phyloP scores from a whole-genome alignment of 75 land plant species.

The Larix kaempferi region DNA sequence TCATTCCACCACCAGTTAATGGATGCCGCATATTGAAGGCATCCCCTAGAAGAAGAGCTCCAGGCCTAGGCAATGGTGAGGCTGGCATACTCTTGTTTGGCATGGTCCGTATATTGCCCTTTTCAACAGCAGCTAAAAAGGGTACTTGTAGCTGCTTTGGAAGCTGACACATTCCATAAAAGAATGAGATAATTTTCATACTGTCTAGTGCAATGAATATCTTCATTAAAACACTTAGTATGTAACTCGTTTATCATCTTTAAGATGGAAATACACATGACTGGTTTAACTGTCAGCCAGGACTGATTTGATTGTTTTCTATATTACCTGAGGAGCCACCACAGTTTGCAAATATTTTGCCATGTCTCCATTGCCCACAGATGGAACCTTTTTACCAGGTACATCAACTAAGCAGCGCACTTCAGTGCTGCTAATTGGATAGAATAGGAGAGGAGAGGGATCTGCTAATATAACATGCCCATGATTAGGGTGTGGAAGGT shows the following conservation, averaged over 20 bases:
- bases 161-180: slow-evolving; percentile 34
- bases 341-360: slow-evolving; percentile 68
- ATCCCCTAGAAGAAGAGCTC: slow-evolving; percentile 91
- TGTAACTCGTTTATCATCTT: not conserved
- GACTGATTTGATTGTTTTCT: not conserved
- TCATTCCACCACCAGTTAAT: slow-evolving; percentile 97
- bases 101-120: slow-evolving; percentile 74
- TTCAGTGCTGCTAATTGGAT: slow-evolving; percentile 90
- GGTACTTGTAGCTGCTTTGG: slow-evolving; percentile 64
- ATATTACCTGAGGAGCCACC: slow-evolving; percentile 85
- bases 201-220: not conserved
- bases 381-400: slow-evolving; percentile 82
- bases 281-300: not conserved
- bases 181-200: not conserved
- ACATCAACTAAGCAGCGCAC: slow-evolving; percentile 91
- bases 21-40: slow-evolving; percentile 99
- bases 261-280: too few relatives aligned
- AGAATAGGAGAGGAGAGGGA: slow-evolving; percentile 91
- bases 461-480: slow-evolving; percentile 89
- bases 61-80: slow-evolving; percentile 84
- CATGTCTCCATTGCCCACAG: slow-evolving; percentile 87
- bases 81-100: slow-evolving; percentile 96
- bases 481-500: slow-evolving; percentile 79
- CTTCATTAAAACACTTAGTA: not conserved
- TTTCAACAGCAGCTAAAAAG: slow-evolving; percentile 66